phyloP scores from a whole-genome alignment of 768 basidiomycete species.

The Mycena sanguinolenta region DNA sequence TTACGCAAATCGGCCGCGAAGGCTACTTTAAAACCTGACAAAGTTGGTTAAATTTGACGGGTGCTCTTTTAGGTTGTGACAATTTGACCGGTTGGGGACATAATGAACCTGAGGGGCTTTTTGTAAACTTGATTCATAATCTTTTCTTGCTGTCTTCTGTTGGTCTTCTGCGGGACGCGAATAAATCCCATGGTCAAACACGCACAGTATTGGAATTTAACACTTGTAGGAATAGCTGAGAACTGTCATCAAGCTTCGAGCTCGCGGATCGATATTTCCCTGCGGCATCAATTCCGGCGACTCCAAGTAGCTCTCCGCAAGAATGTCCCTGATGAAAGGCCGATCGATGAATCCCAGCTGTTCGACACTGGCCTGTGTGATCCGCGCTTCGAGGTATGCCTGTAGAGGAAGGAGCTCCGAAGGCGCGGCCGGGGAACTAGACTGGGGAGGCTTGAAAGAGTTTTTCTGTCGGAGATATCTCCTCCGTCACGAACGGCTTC shows the following conservation, averaged over 20 bases:
- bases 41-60: too few relatives aligned
- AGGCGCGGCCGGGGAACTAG: neutral
- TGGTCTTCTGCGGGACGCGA: too few relatives aligned
- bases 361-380: neutral
- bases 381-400: neutral
- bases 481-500: neutral
- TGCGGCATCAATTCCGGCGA: neutral
- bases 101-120: too few relatives aligned
- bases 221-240: neutral
- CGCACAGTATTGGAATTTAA: neutral
- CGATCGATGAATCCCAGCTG: neutral
- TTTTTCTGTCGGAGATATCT: neutral
- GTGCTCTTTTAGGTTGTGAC: too few relatives aligned
- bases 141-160: too few relatives aligned
- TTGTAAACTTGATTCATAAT: too few relatives aligned
- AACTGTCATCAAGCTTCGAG: neutral
- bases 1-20: too few relatives aligned
- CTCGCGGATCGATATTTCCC: neutral
- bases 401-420: neutral
- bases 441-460: neutral
- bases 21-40: too few relatives aligned
- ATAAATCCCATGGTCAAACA: too few relatives aligned
- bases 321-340: neutral
- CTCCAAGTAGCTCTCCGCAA: neutral
- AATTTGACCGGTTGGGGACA: too few relatives aligned